phyloP scores from a whole-genome alignment of 805 yeast species.

The Scheffersomyces ergatensis region DNA sequence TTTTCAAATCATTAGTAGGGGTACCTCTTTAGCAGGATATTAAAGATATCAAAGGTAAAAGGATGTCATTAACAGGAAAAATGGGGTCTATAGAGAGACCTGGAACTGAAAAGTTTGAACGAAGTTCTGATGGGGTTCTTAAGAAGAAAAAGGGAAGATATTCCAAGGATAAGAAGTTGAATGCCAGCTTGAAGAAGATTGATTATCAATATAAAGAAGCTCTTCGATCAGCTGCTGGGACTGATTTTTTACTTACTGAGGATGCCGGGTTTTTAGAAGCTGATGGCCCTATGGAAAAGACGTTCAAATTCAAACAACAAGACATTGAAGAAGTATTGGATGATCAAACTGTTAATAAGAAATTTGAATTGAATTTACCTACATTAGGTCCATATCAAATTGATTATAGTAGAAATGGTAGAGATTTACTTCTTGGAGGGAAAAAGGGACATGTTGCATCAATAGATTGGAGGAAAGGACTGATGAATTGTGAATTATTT shows the following conservation, averaged over 20 bases:
- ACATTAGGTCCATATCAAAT: slow-evolving; percentile 85
- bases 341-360: slow-evolving; percentile 67
- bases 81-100: slow-evolving; percentile 18
- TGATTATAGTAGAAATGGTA: slow-evolving; percentile 85
- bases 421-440: slow-evolving; percentile 82
- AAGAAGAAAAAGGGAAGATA: slow-evolving; percentile 22
- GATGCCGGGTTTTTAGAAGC: slow-evolving; percentile 86
- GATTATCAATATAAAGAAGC: slow-evolving; percentile 78
- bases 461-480: slow-evolving; percentile 92
- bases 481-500: slow-evolving; percentile 74
- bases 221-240: slow-evolving; percentile 76
- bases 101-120: slow-evolving; percentile 23
- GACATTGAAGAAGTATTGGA: slow-evolving; percentile 80
- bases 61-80: slow-evolving; percentile 19
- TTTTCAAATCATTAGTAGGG: too few relatives aligned
- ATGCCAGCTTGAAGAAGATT: slow-evolving; percentile 61
- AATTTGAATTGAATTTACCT: slow-evolving; percentile 66
- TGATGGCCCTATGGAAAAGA: slow-evolving; percentile 87
- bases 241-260: slow-evolving; percentile 84
- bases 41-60: too few relatives aligned
- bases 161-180: slow-evolving; percentile 58
- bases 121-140: slow-evolving; percentile 14
- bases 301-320: slow-evolving; percentile 78
- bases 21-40: too few relatives aligned
- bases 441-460: slow-evolving; percentile 92